Evolutionary conservation across 208 protist genomes (phyloP), one percentile per base, ranked within the genome.

Genomic region (Vickermania ingenoplastis): DNA sequence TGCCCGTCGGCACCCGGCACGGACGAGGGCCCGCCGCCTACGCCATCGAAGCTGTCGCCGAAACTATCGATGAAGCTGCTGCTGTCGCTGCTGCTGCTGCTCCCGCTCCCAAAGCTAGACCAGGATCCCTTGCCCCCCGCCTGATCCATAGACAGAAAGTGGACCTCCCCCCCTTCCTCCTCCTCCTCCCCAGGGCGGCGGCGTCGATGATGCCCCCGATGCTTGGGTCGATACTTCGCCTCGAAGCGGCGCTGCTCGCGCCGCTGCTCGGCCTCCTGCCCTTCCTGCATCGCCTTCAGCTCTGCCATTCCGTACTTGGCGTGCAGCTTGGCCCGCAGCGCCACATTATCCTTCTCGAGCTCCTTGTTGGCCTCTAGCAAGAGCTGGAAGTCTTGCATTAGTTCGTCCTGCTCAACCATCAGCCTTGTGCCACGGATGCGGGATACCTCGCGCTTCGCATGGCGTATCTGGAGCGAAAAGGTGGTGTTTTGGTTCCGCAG

Each of bases 361-460:
- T 57, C 57, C 62, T 83, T 87, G 70, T 90, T 93, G 14, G 79
- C 80, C 55, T 84, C 66, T 17, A 93, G 81, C 7, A 89, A 69
- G 27, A 79, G 67, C 1, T 63, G 63, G 31, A 93, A 65, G 57
- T 93, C 86, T 57, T 69, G 58, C 17, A 70, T 30, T 25, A 73
- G 60, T 30, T 55, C 53, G 3, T 67, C 57, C 31, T 72, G 36
- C 65, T 13, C 27, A 51, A 25, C 41, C 25, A 5, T 24, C 24
- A 25, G 48, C n/a, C 17, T 45, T 29, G 24, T 57, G 5, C 67
- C 67, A 0, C 64, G 58, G 23, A 86, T 50, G 25, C 53, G 57
- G 0, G 53, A 41, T 36, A 59, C 65, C 64, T 85, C 73, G 1
- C 82, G 71, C 65, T 85, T 67, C 24, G 73, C 51, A 31, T 81